phyloP scores from a whole-genome alignment of 768 basidiomycete species.

The Gymnopilus junonius region DNA sequence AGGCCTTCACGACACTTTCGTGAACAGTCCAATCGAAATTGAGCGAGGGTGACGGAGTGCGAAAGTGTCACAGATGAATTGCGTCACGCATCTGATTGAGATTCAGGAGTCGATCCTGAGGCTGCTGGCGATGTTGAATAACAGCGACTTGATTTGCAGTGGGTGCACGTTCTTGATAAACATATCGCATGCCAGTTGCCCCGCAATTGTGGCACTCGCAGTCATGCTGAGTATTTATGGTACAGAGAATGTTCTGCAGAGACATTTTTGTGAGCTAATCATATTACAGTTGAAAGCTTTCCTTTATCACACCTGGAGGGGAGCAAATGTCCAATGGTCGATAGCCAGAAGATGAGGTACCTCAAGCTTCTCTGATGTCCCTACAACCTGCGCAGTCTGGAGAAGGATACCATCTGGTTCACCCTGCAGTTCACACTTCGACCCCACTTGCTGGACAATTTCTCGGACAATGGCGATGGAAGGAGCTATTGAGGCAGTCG shows the following conservation, averaged over 20 bases:
- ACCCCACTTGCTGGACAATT: constrained; percentile 4
- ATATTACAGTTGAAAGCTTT: not conserved
- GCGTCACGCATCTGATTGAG: constrained; percentile 32
- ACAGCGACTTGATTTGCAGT: not conserved
- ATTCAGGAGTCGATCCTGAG: constrained; percentile 23
- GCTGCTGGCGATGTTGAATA: not conserved
- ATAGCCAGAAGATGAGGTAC: not conserved
- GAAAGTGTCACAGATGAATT: constrained; percentile 19
- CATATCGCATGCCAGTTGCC: constrained; percentile 3
- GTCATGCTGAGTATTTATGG: constrained; percentile 31
- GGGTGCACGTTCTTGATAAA: constrained; percentile 22
- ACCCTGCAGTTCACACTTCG: not conserved
- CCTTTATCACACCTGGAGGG: not conserved
- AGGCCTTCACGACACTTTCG: not conserved
- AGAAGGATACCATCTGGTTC: constrained; percentile 4
- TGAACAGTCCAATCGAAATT: not conserved
- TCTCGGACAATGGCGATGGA: not conserved
- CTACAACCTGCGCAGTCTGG: not conserved
- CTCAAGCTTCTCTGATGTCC: not conserved
- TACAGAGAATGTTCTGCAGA: constrained; percentile 25
- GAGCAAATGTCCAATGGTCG: constrained; percentile 1
- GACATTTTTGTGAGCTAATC: not conserved
- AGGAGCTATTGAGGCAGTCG: not conserved
- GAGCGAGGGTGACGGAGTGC: not conserved
- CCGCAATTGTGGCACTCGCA: constrained; percentile 22